Conservation (phyloP, 352 stramenopile genomes). For the Pythium rhizo-oryzae region DNA sequence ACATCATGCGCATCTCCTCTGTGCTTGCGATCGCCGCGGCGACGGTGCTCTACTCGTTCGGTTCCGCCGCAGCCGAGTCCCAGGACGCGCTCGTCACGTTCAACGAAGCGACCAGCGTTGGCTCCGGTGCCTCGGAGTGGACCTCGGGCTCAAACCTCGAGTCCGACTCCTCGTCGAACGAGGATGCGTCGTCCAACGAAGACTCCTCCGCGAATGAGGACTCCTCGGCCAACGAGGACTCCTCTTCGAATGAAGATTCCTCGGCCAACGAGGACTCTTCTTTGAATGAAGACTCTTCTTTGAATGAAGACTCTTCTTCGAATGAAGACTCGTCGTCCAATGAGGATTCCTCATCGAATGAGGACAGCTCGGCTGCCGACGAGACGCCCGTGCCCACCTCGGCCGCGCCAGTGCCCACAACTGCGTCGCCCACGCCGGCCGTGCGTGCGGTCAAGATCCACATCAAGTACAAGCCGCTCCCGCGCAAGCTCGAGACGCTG, state of each 20-base stretch:
- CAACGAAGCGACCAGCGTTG: no score
- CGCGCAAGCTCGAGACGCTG: conserved; percentile 4
- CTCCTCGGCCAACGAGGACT: neutral
- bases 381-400: neutral
- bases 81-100: conserved; percentile 1
- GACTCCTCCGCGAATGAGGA: neutral
- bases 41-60: conserved; percentile 9
- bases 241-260: neutral
- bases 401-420: neutral
- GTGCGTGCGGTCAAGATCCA: neutral
- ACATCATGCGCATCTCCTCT: conserved; percentile 6
- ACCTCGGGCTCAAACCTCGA: no score
- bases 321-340: neutral
- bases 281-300: neutral
- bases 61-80: neutral
- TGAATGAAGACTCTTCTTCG: neutral
- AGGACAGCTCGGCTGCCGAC: neutral
- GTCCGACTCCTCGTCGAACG: neutral
- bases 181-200: neutral
- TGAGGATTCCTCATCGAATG: neutral
- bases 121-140: no score
- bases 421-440: neutral
- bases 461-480: neutral
- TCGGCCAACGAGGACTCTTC: no score
- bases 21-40: conserved; percentile 1